Base-by-base conservation (phyloP, 192 early-diverging fungal species). In the Pilobolus umbonatus region DNA sequence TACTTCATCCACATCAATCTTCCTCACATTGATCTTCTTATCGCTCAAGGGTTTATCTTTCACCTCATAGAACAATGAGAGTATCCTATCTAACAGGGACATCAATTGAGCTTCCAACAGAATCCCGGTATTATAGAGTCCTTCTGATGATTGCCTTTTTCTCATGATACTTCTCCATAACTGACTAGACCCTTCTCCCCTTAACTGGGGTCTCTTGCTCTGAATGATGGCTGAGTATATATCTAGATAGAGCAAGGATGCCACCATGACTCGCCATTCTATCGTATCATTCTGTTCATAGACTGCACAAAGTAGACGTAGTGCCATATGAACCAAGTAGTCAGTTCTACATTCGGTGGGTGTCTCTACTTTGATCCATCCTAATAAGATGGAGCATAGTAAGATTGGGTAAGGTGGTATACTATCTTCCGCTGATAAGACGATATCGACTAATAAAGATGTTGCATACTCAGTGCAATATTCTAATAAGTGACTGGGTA, bases 1-100 rank as follows among this genome's bases (percentile, higher is more conserved):
- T 5, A 69, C 55, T 29, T 62, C 61, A 49, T 69, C 67, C 1
- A 69, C 67, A 45, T 69, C 67, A 10, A 69, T 49, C 47, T 69
- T 69, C 5, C 48, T 22, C 21, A 69, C 61, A 14, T 38, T 21
- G 35, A 57, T 36, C 45, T 48, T 14, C 24, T 43, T 39, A n/a
- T 35, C 34, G 26, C 34, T 25, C 21, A 12, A 15, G 21, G 25
- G 26, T 35, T 53, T 38, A 3, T 61, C 39, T 19, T 53, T 50
- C 2, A 61, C 35, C 30, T 50, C 38, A 29, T 57, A 53, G 22
- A 58, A 58, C 0, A 32, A 12, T 30, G 22, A 19, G 8, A 57
- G 32, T 1, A 55, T 57, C 42, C 64, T 46, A 51, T 36, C 17
- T 30, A 65, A 28, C 2, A 65, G 48, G 4, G 21, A 44, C 64